Conservation (phyloP, 1,284 basidiomycete genomes). For the Schizophyllum commune region DNA sequence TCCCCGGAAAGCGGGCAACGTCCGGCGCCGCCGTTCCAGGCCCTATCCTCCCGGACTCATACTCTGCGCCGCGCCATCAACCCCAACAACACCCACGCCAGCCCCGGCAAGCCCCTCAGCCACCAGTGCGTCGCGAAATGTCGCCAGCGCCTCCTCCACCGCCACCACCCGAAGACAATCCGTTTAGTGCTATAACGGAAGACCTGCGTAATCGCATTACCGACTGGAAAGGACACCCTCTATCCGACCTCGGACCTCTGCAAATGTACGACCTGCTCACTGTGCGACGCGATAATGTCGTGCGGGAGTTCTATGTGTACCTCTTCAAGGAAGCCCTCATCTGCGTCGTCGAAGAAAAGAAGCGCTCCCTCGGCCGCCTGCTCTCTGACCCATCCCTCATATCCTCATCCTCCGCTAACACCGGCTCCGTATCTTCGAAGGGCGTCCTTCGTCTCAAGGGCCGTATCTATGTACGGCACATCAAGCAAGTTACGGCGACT, state of each 20-base stretch:
- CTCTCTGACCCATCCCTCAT: conserved; percentile 51
- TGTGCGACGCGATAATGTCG: conserved; percentile 80
- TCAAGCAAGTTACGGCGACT: conserved; percentile 78
- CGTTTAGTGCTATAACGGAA: conserved; percentile 75
- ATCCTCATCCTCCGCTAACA: conserved; percentile 36
- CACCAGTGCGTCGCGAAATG: conserved; percentile 20
- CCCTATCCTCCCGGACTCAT: conserved; percentile 44
- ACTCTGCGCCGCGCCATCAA: conserved; percentile 20
- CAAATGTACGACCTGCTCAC: conserved; percentile 88
- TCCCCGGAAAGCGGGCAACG: conserved; percentile 61
- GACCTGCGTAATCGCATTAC: conserved; percentile 84
- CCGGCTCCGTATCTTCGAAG: conserved; percentile 43
- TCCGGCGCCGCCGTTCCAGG: conserved; percentile 45
- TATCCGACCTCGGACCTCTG: conserved; percentile 79
- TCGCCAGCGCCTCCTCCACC: conserved; percentile 2
- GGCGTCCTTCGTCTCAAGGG: conserved; percentile 88
- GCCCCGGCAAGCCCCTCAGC: conserved; percentile 23
- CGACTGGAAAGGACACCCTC: conserved; percentile 91
- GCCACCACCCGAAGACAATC: conserved; percentile 41
- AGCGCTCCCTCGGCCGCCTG: conserved; percentile 67
- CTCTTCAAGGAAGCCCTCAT: conserved; percentile 96
- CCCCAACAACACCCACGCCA: conserved; percentile 17
- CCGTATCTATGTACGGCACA: conserved; percentile 90
- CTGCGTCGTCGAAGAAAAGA: conserved; percentile 92
- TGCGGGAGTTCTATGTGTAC: conserved; percentile 91